phyloP scores from a whole-genome alignment of 768 basidiomycete genomes.

The Leccinum barrowsii region DNA sequence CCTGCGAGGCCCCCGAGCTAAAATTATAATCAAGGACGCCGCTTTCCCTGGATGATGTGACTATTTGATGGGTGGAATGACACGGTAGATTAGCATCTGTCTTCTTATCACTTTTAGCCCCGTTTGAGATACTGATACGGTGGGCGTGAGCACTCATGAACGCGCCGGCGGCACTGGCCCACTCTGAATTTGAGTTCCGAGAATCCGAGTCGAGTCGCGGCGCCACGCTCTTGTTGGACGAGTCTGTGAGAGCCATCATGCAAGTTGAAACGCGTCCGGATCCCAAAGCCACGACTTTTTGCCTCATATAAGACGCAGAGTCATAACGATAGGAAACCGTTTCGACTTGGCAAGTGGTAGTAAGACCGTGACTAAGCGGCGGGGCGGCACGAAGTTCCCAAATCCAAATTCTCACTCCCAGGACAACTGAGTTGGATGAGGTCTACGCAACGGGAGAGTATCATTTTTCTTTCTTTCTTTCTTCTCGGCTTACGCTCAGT shows the following conservation, averaged over 20 bases:
- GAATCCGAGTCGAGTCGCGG: too few relatives aligned
- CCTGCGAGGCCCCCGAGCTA: conserved; percentile 25
- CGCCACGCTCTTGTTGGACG: too few relatives aligned
- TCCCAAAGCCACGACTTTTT: neutral
- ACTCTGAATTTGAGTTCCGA: too few relatives aligned
- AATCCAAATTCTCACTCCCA: neutral
- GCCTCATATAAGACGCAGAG: too few relatives aligned
- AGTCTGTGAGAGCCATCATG: too few relatives aligned
- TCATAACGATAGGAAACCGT: too few relatives aligned
- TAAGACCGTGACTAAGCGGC: too few relatives aligned
- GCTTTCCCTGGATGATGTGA: conserved; percentile 87
- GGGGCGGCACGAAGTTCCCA: too few relatives aligned
- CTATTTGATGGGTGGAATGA: neutral
- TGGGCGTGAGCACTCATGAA: too few relatives aligned
- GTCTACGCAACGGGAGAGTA: neutral
- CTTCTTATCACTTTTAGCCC: neutral
- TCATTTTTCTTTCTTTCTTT: neutral
- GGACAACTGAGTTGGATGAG: neutral
- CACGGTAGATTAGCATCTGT: neutral
- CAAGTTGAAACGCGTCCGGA: neutral
- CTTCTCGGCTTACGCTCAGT: neutral
- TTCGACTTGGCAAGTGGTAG: too few relatives aligned
- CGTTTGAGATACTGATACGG: too few relatives aligned
- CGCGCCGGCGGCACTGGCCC: too few relatives aligned
- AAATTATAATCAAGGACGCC: conserved; percentile 54